Conservation (phyloP, 306 rosid genomes). For the Acacia crassicarpa region DNA sequence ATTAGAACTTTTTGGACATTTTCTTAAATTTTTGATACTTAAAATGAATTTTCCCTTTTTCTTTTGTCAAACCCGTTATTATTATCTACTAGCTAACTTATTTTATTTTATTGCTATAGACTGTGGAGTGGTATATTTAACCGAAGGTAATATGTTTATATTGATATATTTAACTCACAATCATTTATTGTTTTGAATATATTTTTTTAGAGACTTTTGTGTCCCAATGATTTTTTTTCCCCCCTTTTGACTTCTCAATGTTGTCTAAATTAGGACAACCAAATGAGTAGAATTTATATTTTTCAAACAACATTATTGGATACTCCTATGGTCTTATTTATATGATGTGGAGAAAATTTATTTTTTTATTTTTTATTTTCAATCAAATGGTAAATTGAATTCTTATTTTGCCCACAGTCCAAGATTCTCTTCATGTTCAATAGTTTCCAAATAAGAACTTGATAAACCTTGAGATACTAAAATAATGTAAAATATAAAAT, state of each 20-base stretch:
- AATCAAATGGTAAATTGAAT: no score
- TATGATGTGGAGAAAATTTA: no score
- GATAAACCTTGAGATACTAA: no score
- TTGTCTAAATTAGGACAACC: not conserved
- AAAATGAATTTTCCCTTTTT: no score
- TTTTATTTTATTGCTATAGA: not conserved
- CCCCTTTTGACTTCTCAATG: not conserved
- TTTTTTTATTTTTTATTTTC: no score
- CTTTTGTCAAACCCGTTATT: not conserved
- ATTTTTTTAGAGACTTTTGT: not conserved
- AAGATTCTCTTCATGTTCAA: no score
- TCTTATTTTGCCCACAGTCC: no score
- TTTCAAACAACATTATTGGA: not conserved
- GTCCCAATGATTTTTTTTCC: not conserved
- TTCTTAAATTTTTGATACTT: no score
- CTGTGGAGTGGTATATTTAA: not conserved
- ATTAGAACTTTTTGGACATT: no score
- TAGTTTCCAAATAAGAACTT: no score
- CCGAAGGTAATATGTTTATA: not conserved
- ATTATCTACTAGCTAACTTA: not conserved
- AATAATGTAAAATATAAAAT: no score
- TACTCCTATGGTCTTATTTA: no score
- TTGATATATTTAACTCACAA: not conserved
- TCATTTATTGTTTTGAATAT: not conserved
- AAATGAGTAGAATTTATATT: not conserved